Evolutionary conservation across 306 rosid genomes (phyloP), one percentile per base, ranked within the genome.

Genomic region (Cucumis melo): DNA sequence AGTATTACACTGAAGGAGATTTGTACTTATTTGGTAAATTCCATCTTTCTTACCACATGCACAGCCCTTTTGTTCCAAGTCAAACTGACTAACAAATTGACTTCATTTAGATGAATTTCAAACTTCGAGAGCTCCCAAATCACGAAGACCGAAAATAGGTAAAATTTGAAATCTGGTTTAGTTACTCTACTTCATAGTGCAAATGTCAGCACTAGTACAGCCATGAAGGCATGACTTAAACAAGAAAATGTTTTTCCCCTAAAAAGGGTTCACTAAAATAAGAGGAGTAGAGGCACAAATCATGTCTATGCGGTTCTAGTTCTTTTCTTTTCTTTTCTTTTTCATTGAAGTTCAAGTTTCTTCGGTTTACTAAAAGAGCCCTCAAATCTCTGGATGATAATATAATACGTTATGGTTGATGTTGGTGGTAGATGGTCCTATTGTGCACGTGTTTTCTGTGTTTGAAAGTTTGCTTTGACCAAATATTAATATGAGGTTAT

Each of bases 121-220:
- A 85, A 90, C 99, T 19, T 84, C 96, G 79, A 88, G 96, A 81
- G 73, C 77, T 78, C 99, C 99, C 44, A 94, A 87, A 86, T 20
- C 97, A 62, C 89, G 96, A 78, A 90, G 97, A 81, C 99, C 97
- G 51, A 90, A 77, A 83, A 94, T 94, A 82, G 97, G 99, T 86
- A 85, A 77, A 79, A 21, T 76, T 78, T 53, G 54, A 56, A 83
- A 57, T 56, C 72, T 65, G 29, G 14, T 42, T 8, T 15, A 68
- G 24, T 80, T 27, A 29, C 24, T 20, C 12, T 16, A 42, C 60
- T 74, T 60, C 78, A 58, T 77, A 27, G 29, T 27, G 29, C 29
- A 27, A 27, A 0, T 27, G 29, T 27, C 29, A 27, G 42, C 19
- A 38, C 21, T n/a, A 20, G 23, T 10, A 12, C 74, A 10, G n/a